Base-by-base conservation (phyloP, 2,329 filamentous ascomycete species). In the Xylaria sp. region DNA sequence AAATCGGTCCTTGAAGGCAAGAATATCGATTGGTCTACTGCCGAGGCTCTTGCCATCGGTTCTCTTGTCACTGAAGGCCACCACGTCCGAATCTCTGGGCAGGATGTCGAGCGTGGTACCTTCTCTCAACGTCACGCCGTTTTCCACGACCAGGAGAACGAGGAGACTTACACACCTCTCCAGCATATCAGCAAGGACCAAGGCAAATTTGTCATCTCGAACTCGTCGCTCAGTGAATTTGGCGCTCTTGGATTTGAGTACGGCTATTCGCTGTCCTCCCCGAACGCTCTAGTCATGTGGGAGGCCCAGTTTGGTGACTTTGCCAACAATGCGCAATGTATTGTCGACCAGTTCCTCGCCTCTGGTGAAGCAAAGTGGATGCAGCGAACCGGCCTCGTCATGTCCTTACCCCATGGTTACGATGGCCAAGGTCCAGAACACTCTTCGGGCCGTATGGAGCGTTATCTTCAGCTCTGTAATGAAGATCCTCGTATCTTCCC, bases 221-320 rank as follows among this genome's bases (percentile, higher is more conserved):
- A 99, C 87, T 99, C 96, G 33, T 98, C 95, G 13, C 87, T 90
- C 76, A 89, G 87, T 76, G 85, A 90, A 81, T 88, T 87, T 64
- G 86, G 85, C 76, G 92, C 89, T 70, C 92, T 99, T 71, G 96
- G 96, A 63, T 99, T 99, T 80, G 96, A 99, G 83, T 99, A 99
- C 78, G 96, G 96, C 69, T 99, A 99, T 86, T 99, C 96, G 3
- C 85, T 99, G 69, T 97, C 94, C 33, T 98, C 96, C 36, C 96
- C 96, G 66, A 97, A 97, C 79, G 95, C 96, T 44, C 89, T 99
- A 31, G 95, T 99, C 76, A 97, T 99, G 90, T 99, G 96, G 96
- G 96, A 99, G 84, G 96, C 96, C 44, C 96, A 99, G 83, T 99
- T 99, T 78, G 96, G 96, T 86, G 96, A 99, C 83, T 99, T 99